Evolutionary conservation across 345 rosid species (phyloP).

Genomic region (Xanthoceras sorbifolium): DNA sequence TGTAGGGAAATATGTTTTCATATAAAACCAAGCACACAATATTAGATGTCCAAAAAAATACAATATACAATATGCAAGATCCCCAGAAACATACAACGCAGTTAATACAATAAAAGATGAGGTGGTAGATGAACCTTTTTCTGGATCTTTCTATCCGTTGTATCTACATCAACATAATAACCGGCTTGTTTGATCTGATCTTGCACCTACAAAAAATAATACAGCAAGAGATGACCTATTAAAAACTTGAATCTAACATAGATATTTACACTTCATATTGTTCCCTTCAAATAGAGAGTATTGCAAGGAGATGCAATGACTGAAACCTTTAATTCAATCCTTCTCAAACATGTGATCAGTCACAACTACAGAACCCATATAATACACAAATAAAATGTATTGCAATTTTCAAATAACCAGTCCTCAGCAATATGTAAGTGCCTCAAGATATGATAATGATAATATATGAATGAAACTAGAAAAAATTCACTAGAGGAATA

Average conservation of each 20-base stretch:
- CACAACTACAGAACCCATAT: not conserved
- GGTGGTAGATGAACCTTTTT: constrained; percentile 62
- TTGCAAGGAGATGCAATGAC: not conserved
- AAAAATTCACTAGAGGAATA: not conserved
- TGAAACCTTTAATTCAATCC: not conserved
- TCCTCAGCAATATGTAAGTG: not conserved
- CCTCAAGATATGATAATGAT: not conserved
- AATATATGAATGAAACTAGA: not conserved
- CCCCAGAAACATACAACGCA: not conserved
- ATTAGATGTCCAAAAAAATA: not conserved
- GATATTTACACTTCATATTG: not conserved
- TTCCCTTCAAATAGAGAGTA: not conserved
- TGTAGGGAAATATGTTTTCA: not conserved
- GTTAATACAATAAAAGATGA: not conserved
- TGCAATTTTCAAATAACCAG: not conserved
- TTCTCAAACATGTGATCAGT: not conserved
- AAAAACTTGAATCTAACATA: not conserved
- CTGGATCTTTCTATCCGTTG: constrained; percentile 79
- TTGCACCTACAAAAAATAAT: constrained; percentile 50
- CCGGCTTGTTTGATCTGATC: constrained; percentile 70
- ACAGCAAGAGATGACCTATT: constrained; percentile 12
- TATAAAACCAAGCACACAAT: constrained; percentile 1
- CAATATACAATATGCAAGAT: not conserved
- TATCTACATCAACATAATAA: constrained; percentile 75
- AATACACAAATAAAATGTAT: not conserved